Base-by-base conservation (phyloP, 345 rosid species). In the Eucalyptus sp. region DNA sequence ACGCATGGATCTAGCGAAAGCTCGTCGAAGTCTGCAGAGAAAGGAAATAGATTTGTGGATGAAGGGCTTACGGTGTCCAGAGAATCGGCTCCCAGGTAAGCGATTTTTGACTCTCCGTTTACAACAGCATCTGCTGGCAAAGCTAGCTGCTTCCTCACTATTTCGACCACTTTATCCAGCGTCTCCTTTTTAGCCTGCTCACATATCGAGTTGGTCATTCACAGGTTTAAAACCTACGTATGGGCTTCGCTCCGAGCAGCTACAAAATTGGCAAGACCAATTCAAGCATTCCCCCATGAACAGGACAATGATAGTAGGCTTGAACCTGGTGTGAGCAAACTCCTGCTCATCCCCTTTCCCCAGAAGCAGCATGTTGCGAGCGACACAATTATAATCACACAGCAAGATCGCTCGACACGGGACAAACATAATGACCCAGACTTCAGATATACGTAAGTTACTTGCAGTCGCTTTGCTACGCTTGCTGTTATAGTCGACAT, bases 111-210 rank as follows among this genome's bases (percentile, higher is more conserved):
- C 29, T 92, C 95, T 87, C 92, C 94, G 49, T 87, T 89, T 13
- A 93, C 91, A 12, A 80, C 27, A 86, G 91, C 37, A 43, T 88
- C 93, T 22, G 33, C 91, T 66, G 93, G 89, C 33, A 93, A 84
- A 44, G 94, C 95, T 88, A 93, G 85, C 88, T 94, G 93, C 92
- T 94, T 90, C 94, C 81, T 92, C 50, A 93, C 93, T 51, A 94
- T 92, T 41, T 89, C 56, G 88, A 92, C 89, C 31, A 92, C 95
- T 90, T 89, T 93, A 17, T 86, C 41, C 84, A 94, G 88, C 1
- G 93, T 94, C 86, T 93, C 93, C 11, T 92, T 91, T 87, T 92
- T 41, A 41, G 41, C 41, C 41, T 41, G 41, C 64, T 11, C 60
- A 79, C 24, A 43, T 20, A n/a, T 22, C 14, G 44, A 44, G 15